phyloP scores from a whole-genome alignment of 352 stramenopile species.

The Phytophthora meadii region DNA sequence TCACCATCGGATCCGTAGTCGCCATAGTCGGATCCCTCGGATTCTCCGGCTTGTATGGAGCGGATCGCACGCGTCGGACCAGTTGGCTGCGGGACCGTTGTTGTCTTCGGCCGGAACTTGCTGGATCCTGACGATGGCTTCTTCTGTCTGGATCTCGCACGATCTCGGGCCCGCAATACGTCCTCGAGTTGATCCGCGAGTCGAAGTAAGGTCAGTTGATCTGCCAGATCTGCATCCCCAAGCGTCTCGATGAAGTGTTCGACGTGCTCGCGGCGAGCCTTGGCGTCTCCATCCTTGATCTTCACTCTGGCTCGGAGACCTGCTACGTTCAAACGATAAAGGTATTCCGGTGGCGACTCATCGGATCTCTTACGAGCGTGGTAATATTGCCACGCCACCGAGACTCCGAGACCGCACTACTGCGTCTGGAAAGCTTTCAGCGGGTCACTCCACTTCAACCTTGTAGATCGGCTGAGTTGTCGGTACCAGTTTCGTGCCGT shows the following conservation, averaged over 20 bases:
- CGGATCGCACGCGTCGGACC: too few species aligned
- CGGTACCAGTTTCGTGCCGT: conserved; percentile 3
- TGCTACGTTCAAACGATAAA: conserved; percentile 5
- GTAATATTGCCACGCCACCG: conserved; percentile 4
- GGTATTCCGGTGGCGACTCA: conserved; percentile 6
- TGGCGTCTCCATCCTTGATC: conserved; percentile 2
- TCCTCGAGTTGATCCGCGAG: conserved; percentile 1
- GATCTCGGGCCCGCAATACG: background rate
- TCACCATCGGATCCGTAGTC: too few species aligned
- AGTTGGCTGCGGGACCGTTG: too few species aligned
- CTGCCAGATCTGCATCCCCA: conserved; percentile 6
- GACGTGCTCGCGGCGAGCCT: background rate
- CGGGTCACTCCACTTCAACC: background rate
- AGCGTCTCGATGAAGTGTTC: conserved; percentile 24
- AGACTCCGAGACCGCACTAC: background rate
- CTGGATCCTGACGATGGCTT: too few species aligned
- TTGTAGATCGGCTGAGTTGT: background rate
- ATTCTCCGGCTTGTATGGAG: too few species aligned
- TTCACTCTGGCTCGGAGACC: conserved; percentile 1
- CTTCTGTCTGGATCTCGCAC: background rate
- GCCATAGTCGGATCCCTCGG: too few species aligned
- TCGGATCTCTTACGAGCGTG: conserved; percentile 1
- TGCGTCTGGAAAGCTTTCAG: conserved; percentile 1
- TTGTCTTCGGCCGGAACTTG: too few species aligned
- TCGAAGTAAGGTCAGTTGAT: conserved; percentile 2